A percentile compares a stretch with the other conserved stretches of the same genome.
phyloP scores from a whole-genome alignment of 768 basidiomycete species.

The Hygrocybe punicea region DNA sequence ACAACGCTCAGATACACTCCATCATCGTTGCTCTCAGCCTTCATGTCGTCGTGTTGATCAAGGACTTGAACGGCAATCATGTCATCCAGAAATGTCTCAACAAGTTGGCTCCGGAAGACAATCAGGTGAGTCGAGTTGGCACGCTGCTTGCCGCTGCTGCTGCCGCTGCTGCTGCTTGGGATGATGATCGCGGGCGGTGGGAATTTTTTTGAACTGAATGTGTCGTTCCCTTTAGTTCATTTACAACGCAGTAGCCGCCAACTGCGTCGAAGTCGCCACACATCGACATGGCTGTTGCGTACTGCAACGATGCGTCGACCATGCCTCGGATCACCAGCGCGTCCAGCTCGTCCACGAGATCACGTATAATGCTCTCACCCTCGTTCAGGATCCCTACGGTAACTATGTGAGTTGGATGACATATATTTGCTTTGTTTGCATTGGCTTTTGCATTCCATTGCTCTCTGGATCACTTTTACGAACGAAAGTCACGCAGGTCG shows the following conservation, averaged over 20 bases:
- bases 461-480: too few species aligned
- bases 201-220: too few species aligned
- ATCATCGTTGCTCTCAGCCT: slow-evolving; percentile 95
- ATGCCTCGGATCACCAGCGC: slow-evolving; percentile 93
- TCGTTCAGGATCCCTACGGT: slow-evolving; percentile 96
- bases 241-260: slow-evolving; percentile 97
- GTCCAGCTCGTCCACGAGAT: slow-evolving; percentile 98
- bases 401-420: slow-evolving; percentile 64
- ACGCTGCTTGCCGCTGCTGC: too few species aligned
- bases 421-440: background rate
- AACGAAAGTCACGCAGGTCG: slow-evolving; percentile 53
- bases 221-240: too few species aligned
- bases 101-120: slow-evolving; percentile 96
- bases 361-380: slow-evolving; percentile 94
- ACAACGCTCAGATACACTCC: slow-evolving; percentile 89
- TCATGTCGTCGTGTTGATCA: slow-evolving; percentile 98
- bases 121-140: slow-evolving; percentile 63
- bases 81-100: slow-evolving; percentile 99
- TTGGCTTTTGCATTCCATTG: background rate
- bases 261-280: slow-evolving; percentile 98
- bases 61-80: slow-evolving; percentile 95
- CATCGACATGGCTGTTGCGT: slow-evolving; percentile 99
- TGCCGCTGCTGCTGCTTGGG: too few species aligned
- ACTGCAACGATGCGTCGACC: slow-evolving; percentile 95
- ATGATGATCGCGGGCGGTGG: too few species aligned